A percentile compares a stretch with the other conserved stretches of the same genome.
Evolutionary conservation across 2,329 filamentous ascomycete species (phyloP).

Genomic region (Botrytis pseudocinerea): DNA sequence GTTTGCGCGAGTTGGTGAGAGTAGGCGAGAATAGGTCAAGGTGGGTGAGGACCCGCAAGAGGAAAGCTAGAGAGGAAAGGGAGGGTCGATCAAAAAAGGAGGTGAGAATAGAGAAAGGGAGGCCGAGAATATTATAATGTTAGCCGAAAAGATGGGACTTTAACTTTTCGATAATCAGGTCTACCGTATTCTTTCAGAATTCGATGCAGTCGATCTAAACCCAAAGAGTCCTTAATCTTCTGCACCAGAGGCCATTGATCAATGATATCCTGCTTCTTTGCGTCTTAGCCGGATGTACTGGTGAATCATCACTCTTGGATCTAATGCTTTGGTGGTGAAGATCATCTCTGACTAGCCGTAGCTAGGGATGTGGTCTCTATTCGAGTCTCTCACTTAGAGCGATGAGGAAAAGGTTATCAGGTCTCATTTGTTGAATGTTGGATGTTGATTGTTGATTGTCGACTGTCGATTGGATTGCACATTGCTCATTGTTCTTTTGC

Average conservation of each 20-base stretch:
- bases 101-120: no score
- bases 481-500: no score
- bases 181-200: neutral
- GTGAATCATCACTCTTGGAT: neutral
- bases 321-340: neutral
- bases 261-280: neutral
- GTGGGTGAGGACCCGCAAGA: no score
- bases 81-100: neutral
- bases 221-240: neutral
- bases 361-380: no score
- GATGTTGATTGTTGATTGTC: no score
- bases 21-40: no score
- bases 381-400: neutral
- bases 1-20: neutral
- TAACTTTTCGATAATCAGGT: neutral
- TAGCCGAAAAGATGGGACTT: neutral
- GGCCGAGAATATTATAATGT: no score
- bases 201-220: slow-evolving; percentile 1
- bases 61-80: neutral
- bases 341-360: neutral
- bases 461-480: no score
- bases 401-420: neutral
- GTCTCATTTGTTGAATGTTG: neutral
- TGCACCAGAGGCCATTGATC: neutral
- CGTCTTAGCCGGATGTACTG: neutral